Evolutionary conservation across 345 rosid species (phyloP).

Genomic region (Populus nigra): DNA sequence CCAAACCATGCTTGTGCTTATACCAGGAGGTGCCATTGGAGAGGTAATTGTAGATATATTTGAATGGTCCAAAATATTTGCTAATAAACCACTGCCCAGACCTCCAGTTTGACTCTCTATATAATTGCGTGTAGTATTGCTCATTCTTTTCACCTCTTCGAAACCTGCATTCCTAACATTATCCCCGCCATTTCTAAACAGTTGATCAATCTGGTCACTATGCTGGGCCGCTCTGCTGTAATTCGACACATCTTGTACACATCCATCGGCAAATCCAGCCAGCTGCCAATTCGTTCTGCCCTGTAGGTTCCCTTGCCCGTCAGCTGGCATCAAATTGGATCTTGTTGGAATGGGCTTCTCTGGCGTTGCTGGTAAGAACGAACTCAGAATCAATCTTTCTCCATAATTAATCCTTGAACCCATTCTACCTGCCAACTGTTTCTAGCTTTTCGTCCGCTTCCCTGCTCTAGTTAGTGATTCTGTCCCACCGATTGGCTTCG

Average conservation of each 20-base stretch:
- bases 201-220: constrained; percentile 23
- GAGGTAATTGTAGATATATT: constrained; percentile 16
- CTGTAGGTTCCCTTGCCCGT: constrained; percentile 21
- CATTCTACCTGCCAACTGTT: constrained; percentile 1
- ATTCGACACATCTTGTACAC: constrained; percentile 16
- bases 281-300: constrained; percentile 33
- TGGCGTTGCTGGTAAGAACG: constrained; percentile 51
- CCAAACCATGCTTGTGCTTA: constrained; percentile 11
- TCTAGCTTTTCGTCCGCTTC: background rate
- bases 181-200: constrained; percentile 17
- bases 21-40: constrained; percentile 12
- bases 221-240: constrained; percentile 20
- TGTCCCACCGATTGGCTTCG: background rate
- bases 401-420: constrained; percentile 32
- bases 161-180: constrained; percentile 16
- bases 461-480: background rate
- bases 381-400: constrained; percentile 31
- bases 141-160: constrained; percentile 17
- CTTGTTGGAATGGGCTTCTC: constrained; percentile 30
- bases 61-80: constrained; percentile 14
- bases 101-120: constrained; percentile 14
- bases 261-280: constrained; percentile 25
- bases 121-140: constrained; percentile 24
- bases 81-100: constrained; percentile 20
- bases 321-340: constrained; percentile 24